Evolutionary conservation across 176 grass and related monocot species (phyloP), one percentile per base, ranked within the genome.

Genomic region (Pontederia crassipes): DNA sequence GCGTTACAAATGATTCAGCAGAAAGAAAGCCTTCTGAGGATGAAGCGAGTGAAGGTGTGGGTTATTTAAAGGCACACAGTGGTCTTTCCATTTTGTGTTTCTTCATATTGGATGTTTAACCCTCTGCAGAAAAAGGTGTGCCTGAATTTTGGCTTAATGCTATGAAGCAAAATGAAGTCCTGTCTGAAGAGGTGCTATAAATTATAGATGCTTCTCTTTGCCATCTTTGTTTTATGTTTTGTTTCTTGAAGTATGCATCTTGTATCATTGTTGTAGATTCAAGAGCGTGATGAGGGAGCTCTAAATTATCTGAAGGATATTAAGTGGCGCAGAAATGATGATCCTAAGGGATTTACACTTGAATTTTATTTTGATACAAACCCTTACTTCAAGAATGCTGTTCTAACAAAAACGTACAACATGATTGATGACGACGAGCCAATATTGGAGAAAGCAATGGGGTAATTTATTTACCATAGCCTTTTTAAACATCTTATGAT

Each of bases 271-370:
- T 29, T 66, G 12, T 28, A 66, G 64, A 66, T 66, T 66, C 64
- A 66, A 54, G 64, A 66, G 20, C 49, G 64, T 16, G 64, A 66
- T 66, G 64, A 66, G 49, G 64, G 26, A 53, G 64, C 64, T 66
- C 48, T 66, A 2, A 66, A 66, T 18, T 66, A 32, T 52, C 48
- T 66, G n/a, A 66, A 66, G 64, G 64, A 66, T 35, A 66, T 66
- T 9, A 66, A 54, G 48, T 66, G 48, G 48, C 52, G 8, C 49
- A 66, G 64, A 66, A 66, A 29, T 29, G 49, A 66, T n/a, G 24
- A 53, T 52, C 64, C 64, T 14, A 66, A 66, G 64, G 64, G 64
- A 52, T 66, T 66, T 28, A 66, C 51, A 52, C 64, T 66, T 66
- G 64, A 66, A 10, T 66, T 66, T 66, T 66, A 52, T 49, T 66